Percentiles rank a stretch among this genome's conserved stretches.
phyloP scores from a whole-genome alignment of 495 filamentous ascomycete species.

The Neurospora sp. region DNA sequence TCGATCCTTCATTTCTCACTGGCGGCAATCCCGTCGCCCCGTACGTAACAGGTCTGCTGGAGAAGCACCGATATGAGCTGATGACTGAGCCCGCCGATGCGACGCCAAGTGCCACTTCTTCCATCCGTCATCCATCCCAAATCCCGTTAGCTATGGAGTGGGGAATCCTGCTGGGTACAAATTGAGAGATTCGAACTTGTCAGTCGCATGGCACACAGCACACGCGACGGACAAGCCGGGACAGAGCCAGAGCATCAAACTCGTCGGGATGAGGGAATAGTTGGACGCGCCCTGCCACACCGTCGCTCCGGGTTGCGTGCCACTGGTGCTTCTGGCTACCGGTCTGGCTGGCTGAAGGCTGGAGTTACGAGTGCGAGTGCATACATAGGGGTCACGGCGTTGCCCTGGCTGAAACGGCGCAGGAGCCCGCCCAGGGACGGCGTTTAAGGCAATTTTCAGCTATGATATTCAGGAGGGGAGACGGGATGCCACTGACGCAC shows the following conservation, averaged over 20 bases:
- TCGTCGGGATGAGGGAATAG: not conserved
- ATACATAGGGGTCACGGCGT: not conserved
- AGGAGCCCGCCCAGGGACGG: not conserved
- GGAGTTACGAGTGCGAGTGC: not conserved
- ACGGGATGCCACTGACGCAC: not conserved
- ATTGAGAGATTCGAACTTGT: not conserved
- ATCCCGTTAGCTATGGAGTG: not conserved
- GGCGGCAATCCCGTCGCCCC: not conserved
- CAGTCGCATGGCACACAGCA: not conserved
- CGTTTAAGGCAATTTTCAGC: not conserved
- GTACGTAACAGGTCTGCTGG: not conserved
- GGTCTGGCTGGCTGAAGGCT: not conserved
- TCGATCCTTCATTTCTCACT: not conserved
- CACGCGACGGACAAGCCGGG: not conserved
- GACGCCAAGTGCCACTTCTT: not conserved
- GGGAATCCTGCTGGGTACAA: not conserved
- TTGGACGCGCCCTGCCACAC: not conserved
- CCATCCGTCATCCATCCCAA: not conserved
- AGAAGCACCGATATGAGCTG: not conserved
- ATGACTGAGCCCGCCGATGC: not conserved
- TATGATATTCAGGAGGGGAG: not conserved
- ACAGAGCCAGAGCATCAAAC: not conserved
- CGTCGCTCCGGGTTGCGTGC: not conserved
- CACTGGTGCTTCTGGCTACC: not conserved
- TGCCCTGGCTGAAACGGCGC: not conserved